Conservation (phyloP, 495 filamentous ascomycete species). For the Lichenothelia convexa region DNA sequence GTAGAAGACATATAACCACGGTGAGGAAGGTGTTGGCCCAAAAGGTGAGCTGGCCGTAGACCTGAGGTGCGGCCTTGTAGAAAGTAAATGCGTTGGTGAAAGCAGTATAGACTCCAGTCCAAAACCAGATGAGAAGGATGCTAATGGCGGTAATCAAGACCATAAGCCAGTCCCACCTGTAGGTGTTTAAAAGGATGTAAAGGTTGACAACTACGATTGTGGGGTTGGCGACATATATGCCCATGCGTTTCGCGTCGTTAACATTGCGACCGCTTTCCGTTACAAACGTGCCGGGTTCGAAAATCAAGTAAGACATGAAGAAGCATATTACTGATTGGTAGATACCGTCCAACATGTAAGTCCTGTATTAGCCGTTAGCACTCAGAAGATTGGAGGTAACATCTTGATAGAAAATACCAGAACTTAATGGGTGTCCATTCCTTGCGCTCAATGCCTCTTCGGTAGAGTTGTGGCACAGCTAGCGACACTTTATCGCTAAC, state of each 20-base stretch:
- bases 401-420: constrained; percentile 41
- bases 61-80: constrained; percentile 58
- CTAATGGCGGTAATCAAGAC: constrained; percentile 62
- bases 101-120: constrained; percentile 83
- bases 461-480: constrained; percentile 87
- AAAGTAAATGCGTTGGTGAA: constrained; percentile 48
- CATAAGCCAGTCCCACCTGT: constrained; percentile 94
- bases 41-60: constrained; percentile 65
- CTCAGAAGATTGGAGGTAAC: not conserved
- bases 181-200: constrained; percentile 91
- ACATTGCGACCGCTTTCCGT: constrained; percentile 52
- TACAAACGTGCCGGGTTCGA: constrained; percentile 44
- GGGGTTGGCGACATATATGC: constrained; percentile 62
- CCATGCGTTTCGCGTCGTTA: constrained; percentile 61
- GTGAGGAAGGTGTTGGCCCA: constrained; percentile 69
- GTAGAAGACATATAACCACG: constrained; percentile 59
- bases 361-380: constrained; percentile 29
- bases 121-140: constrained; percentile 79
- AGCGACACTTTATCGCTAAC: constrained; percentile 86
- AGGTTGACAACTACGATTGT: constrained; percentile 68
- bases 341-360: constrained; percentile 87
- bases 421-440: constrained; percentile 98
- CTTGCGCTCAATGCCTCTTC: constrained; percentile 84
- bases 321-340: constrained; percentile 89
- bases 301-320: constrained; percentile 78